phyloP scores from a whole-genome alignment of 177 flowering plant species.

The Telopea speciosissima region DNA sequence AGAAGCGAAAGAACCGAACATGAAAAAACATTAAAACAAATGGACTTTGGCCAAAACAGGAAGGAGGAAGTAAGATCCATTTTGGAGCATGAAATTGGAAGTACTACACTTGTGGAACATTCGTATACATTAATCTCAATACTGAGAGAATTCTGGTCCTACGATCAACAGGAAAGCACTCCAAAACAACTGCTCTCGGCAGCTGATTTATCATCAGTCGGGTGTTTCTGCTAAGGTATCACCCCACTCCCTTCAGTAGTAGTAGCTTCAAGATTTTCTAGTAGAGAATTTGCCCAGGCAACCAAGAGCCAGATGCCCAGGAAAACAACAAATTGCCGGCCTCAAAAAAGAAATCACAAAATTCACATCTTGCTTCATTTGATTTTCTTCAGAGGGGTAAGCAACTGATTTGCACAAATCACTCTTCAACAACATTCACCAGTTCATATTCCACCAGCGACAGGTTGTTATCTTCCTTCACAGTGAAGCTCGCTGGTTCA shows the following conservation, averaged over 20 bases:
- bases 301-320: not conserved
- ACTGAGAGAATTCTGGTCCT: not conserved
- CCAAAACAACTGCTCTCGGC: not conserved
- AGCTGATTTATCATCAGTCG: not conserved
- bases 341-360: conserved; percentile 1
- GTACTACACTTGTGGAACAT: not conserved
- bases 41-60: no score
- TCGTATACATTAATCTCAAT: not conserved
- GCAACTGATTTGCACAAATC: not conserved
- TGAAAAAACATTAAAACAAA: no score
- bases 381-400: not conserved
- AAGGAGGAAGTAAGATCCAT: no score
- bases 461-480: conserved; percentile 44
- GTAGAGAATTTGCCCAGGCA: not conserved
- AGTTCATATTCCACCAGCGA: conserved; percentile 52
- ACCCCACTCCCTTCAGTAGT: conserved; percentile 8
- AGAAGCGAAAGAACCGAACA: no score
- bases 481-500: conserved; percentile 42
- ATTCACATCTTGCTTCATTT: conserved; percentile 1
- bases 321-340: conserved; percentile 1
- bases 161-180: not conserved
- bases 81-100: no score
- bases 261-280: conserved; percentile 11
- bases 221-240: not conserved
- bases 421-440: conserved; percentile 44